A percentile compares a stretch with the other conserved stretches of the same genome.
Conservation (phyloP, 306 rosid genomes). For the Ammopiptanthus mongolicus region DNA sequence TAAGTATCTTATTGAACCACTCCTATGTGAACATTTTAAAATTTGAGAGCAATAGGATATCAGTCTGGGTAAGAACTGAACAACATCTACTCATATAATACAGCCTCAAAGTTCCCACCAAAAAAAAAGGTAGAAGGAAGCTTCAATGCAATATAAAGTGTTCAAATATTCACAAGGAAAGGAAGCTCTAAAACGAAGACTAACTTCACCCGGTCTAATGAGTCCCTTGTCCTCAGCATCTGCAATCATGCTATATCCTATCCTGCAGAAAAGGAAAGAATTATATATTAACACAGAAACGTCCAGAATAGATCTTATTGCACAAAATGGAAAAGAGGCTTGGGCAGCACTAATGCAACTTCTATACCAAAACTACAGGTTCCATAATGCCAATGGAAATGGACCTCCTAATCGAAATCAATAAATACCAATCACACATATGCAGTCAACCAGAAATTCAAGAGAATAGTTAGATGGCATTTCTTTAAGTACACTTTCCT, state of each 20-base stretch:
- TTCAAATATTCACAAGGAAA: background rate
- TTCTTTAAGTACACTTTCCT: background rate
- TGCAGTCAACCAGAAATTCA: no score
- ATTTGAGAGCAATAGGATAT: background rate
- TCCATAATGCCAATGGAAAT: background rate
- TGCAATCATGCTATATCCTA: conserved; percentile 73
- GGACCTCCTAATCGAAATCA: background rate
- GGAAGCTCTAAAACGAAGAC: conserved; percentile 24
- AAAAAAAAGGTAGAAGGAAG: background rate
- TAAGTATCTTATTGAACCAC: background rate
- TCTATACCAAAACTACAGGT: no score
- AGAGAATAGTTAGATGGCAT: no score
- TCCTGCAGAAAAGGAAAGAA: conserved; percentile 40
- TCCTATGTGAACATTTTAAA: background rate
- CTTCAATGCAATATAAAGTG: conserved; percentile 6
- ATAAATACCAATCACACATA: background rate
- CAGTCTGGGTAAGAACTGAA: background rate
- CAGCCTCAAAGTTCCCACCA: background rate
- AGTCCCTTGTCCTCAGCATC: conserved; percentile 76
- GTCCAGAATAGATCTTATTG: no score
- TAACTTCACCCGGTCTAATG: conserved; percentile 70
- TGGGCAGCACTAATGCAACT: no score
- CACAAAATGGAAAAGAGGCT: no score
- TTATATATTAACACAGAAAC: background rate
- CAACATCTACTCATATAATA: background rate